Percentiles rank a stretch among this genome's conserved stretches.
These are phyloP conservation scores for Ophiostoma triangulosporum DNA, from an alignment of 2,329 filamentous ascomycete genomes.

Conservation along the genomic window DNA sequence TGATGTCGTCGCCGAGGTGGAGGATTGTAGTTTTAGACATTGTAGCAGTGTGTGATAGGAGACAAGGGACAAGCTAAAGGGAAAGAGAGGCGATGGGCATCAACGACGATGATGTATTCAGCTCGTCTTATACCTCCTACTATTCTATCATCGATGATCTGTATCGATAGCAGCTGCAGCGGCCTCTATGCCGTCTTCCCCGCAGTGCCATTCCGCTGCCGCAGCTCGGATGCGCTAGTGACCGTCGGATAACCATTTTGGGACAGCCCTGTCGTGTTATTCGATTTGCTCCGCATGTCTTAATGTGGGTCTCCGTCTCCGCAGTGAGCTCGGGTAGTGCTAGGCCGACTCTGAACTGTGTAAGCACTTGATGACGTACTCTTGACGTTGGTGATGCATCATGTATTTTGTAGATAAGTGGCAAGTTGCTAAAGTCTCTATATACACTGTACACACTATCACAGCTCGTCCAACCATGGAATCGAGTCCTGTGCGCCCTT, in stretches of 20 bases:
- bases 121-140: no score
- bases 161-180: not conserved
- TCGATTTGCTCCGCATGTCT: not conserved
- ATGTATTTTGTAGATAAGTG: no score
- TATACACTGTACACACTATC: not conserved
- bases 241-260: not conserved
- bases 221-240: constrained; percentile 4
- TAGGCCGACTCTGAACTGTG: no score
- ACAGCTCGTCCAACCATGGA: constrained; percentile 44
- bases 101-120: not conserved
- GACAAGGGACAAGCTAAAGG: not conserved
- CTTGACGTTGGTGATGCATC: no score
- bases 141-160: not conserved
- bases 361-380: no score
- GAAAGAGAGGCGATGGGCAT: not conserved
- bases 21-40: constrained; percentile 35
- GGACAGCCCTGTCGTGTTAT: not conserved
- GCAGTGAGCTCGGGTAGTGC: not conserved
- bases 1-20: constrained; percentile 55
- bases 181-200: not conserved
- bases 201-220: not conserved
- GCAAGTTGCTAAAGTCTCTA: no score
- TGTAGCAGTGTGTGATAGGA: not conserved
- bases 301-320: not conserved
- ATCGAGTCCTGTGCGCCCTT: constrained; percentile 53